Percentiles rank a stretch among this genome's conserved stretches.
These are phyloP conservation scores for Mucor sp. DNA, from an alignment of 371 early-diverging fungal species.

Conservation along the genomic window DNA sequence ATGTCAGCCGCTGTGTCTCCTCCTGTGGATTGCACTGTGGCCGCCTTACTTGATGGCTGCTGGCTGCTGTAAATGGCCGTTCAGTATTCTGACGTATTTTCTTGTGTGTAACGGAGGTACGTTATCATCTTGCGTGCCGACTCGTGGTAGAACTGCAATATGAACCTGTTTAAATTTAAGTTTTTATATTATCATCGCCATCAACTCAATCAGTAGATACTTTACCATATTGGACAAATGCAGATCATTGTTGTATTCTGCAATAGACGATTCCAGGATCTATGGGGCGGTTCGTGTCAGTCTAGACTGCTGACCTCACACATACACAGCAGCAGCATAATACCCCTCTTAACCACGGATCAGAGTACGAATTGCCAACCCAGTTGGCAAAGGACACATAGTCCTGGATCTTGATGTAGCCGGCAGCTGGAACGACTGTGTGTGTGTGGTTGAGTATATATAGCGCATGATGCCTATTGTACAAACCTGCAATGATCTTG, in stretches of 20 bases:
- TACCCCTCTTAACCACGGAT: constrained; percentile 65
- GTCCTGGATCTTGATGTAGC: constrained; percentile 70
- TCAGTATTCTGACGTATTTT: constrained; percentile 60
- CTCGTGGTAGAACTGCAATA: constrained; percentile 60
- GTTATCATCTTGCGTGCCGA: constrained; percentile 68
- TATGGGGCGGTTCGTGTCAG: constrained; percentile 15
- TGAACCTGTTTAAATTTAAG: constrained; percentile 46
- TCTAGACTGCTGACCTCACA: neutral
- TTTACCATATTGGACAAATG: constrained; percentile 63
- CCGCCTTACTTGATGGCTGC: constrained; percentile 33
- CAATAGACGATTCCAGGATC: constrained; percentile 69
- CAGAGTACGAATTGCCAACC: constrained; percentile 61
- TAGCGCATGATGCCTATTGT: too few relatives aligned
- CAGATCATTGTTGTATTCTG: constrained; percentile 73
- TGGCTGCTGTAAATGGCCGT: constrained; percentile 55
- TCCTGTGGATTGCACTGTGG: too few relatives aligned
- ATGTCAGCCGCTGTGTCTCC: too few relatives aligned
- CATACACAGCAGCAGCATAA: neutral
- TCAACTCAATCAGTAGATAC: constrained; percentile 14
- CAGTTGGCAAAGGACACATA: constrained; percentile 68
- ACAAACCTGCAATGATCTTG: constrained; percentile 59
- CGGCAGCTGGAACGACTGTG: constrained; percentile 67
- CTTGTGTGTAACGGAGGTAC: constrained; percentile 73
- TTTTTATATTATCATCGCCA: neutral
- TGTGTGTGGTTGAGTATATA: too few relatives aligned